Evolutionary conservation across 2,329 filamentous ascomycete genomes (phyloP), one percentile per base, ranked within the genome.

Genomic region (Venturia nashicola): DNA sequence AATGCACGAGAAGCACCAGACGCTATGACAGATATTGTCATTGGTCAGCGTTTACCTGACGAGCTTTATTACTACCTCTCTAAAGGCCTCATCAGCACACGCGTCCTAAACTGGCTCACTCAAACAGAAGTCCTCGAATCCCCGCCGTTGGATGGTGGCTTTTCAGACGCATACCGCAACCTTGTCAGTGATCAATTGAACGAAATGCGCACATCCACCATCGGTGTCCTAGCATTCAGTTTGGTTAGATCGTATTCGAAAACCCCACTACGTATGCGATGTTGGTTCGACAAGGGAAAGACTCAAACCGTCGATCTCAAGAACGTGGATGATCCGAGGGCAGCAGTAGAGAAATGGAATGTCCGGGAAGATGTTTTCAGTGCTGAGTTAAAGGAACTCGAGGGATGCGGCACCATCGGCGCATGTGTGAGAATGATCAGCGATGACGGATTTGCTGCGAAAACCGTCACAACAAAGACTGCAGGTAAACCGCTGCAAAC

Each of bases 51-150:
- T 65, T 80, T 99, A 5, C 91, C 94, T 0, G 86, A 91, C 48
- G 94, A 99, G 75, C 80, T 97, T 20, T 92, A 93, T 73, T 89
- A 91, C 74, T 97, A 97, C 73, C 81, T 97, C 61, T 91, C 91
- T 65, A 86, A 84, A 61, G 94, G 91, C 42, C 78, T 97, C 54
- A 85, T 97, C 67, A 86, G 90, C 36, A 82, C 91, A 32, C 85
- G 90, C 59, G 80, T 96, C 44, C 82, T 96, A 14, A 90, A 88
- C 72, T 93, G 87, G 82, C 85, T 96, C 69, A 88, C 90, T 5
- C 88, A 90, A 63, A 86, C 88, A 67, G 86, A 93, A 72, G 83
- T 96, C 65, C 77, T 89, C 39, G 83, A 97, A 61, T 82, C 86
- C 61, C 88, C 93, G n/a, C 94, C 93, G 5, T 79, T 96, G 63